Conservation (phyloP, 176 grass and related monocot genomes). For the Phragmites australis region DNA sequence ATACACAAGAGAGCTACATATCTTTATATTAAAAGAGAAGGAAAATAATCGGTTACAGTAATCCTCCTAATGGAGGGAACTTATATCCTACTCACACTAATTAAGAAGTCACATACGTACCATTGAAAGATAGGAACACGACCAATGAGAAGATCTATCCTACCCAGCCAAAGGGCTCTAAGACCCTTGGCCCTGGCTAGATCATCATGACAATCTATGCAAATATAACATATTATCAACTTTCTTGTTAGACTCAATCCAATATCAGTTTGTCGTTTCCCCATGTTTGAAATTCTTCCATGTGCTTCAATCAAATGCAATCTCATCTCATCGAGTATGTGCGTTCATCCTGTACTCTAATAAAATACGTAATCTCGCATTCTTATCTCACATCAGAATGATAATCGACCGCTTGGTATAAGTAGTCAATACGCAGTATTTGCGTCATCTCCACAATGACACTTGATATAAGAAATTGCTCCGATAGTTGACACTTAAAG, state of each 20-base stretch:
- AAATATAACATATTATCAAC: background rate
- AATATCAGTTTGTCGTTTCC: background rate
- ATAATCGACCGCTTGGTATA: background rate
- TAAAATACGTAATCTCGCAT: background rate
- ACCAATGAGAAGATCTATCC: no score
- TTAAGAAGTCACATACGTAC: no score
- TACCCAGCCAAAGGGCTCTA: no score
- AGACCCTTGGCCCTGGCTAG: background rate
- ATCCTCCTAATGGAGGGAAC: no score
- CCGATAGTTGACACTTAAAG: background rate
- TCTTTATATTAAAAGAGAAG: no score
- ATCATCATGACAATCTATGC: background rate
- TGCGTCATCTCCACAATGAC: constrained; percentile 6
- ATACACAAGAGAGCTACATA: no score
- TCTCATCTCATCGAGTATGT: background rate
- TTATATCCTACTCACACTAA: no score
- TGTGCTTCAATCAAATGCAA: background rate
- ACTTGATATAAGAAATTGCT: background rate
- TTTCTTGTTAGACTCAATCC: background rate
- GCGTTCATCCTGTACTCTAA: background rate
- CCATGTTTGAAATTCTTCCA: background rate
- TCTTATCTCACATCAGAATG: background rate
- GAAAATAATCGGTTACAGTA: no score
- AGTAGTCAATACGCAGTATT: background rate
- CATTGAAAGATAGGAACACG: no score